Evolutionary conservation across 371 early-diverging fungal genomes (phyloP).

Genomic region (Smittium culicis): DNA sequence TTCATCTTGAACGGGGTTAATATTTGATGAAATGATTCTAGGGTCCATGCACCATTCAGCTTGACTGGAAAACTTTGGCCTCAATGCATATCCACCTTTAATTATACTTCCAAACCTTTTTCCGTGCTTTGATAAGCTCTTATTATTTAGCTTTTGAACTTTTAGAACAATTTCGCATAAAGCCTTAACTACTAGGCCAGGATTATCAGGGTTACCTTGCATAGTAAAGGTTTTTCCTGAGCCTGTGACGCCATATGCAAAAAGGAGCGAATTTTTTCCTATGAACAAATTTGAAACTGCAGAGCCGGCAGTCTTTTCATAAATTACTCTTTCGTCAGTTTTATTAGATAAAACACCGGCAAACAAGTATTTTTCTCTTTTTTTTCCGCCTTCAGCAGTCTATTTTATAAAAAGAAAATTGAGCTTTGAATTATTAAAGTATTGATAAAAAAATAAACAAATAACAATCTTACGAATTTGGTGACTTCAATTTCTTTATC

Average conservation of each 20-base stretch:
- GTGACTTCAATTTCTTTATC: conserved; percentile 35
- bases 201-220: conserved; percentile 50
- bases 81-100: conserved; percentile 10
- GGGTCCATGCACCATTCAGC: conserved; percentile 29
- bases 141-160: conserved; percentile 15
- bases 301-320: conserved; percentile 42
- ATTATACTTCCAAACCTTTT: not conserved
- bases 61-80: conserved; percentile 26
- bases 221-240: conserved; percentile 77
- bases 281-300: conserved; percentile 31
- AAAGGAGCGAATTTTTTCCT: conserved; percentile 52
- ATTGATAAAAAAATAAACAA: not conserved
- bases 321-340: conserved; percentile 38
- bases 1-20: conserved; percentile 36
- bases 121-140: conserved; percentile 16
- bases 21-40: conserved; percentile 59
- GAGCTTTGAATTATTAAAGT: too few species aligned
- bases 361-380: conserved; percentile 45
- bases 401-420: conserved; percentile 14
- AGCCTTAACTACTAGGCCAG: conserved; percentile 52
- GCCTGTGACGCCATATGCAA: conserved; percentile 93
- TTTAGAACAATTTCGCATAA: conserved; percentile 40
- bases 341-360: conserved; percentile 43
- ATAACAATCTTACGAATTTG: not conserved
- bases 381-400: conserved; percentile 26